These are phyloP conservation scores for Aciculoconidium aculeatum DNA, from an alignment of 805 yeast species.

Conservation along the genomic window DNA sequence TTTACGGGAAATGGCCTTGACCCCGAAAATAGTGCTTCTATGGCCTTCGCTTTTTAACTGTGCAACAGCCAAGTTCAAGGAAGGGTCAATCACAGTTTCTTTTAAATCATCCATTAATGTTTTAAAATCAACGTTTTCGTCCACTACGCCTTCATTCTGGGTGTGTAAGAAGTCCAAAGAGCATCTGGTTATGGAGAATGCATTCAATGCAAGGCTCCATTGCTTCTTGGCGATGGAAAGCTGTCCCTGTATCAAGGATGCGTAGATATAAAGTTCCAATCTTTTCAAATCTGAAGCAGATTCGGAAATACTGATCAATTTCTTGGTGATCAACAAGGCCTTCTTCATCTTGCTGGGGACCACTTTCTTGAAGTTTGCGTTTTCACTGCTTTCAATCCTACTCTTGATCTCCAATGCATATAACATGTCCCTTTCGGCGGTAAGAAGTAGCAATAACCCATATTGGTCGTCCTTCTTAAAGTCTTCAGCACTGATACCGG, in stretches of 20 bases:
- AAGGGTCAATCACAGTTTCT: conserved; percentile 59
- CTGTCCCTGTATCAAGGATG: conserved; percentile 49
- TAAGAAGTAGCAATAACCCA: conserved; percentile 55
- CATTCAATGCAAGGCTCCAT: conserved; percentile 48
- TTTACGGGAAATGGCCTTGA: conserved; percentile 9
- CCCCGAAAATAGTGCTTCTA: conserved; percentile 4
- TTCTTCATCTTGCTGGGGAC: conserved; percentile 63
- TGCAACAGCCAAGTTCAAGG: conserved; percentile 48
- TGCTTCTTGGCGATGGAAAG: conserved; percentile 46
- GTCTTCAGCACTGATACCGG: conserved; percentile 42
- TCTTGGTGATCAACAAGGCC: conserved; percentile 42
- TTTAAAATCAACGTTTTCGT: conserved; percentile 23
- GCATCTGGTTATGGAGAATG: conserved; percentile 57
- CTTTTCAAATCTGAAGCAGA: conserved; percentile 26
- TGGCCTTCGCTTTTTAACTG: conserved; percentile 21
- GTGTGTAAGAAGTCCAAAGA: conserved; percentile 46
- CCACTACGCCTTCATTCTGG: conserved; percentile 7
- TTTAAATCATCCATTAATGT: conserved; percentile 50
- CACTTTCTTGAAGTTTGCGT: conserved; percentile 39
- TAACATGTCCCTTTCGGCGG: conserved; percentile 74
- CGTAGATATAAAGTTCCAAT: conserved; percentile 30
- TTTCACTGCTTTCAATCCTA: conserved; percentile 47
- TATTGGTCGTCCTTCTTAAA: conserved; percentile 46
- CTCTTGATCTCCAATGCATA: conserved; percentile 60
- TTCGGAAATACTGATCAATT: conserved; percentile 35